phyloP scores from a whole-genome alignment of 768 basidiomycete genomes.

The Leccinum disarticulatum region DNA sequence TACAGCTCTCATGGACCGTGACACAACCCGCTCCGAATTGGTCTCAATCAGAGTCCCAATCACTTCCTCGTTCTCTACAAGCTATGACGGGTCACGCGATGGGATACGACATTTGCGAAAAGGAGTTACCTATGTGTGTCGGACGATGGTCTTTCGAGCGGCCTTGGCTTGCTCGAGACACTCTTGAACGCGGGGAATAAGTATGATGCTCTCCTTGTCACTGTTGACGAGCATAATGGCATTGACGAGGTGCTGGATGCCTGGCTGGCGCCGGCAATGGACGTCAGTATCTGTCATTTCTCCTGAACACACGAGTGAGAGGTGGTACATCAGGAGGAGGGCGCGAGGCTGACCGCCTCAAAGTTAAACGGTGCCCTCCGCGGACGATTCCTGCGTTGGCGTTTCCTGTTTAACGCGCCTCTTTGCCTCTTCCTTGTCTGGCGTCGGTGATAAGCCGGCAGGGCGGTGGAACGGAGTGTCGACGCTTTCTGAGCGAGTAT shows the following conservation, averaged over 20 bases:
- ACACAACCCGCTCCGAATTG: constrained; percentile 82
- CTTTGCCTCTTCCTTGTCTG: constrained; percentile 47
- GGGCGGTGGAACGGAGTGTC: constrained; percentile 12
- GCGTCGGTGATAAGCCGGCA: not conserved
- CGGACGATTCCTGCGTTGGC: constrained; percentile 37
- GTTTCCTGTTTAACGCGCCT: no score
- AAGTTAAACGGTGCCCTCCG: constrained; percentile 78
- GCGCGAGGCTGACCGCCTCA: constrained; percentile 53
- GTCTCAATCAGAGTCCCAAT: constrained; percentile 94
- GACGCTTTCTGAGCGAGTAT: constrained; percentile 19
- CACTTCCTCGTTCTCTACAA: constrained; percentile 91
- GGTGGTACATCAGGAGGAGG: not conserved
- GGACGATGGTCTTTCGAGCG: constrained; percentile 73
- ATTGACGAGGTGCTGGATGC: constrained; percentile 87
- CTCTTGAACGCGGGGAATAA: constrained; percentile 82
- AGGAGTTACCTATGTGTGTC: constrained; percentile 74
- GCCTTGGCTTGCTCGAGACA: constrained; percentile 77
- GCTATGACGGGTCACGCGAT: constrained; percentile 40
- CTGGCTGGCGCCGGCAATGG: constrained; percentile 88
- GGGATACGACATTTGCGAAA: not conserved
- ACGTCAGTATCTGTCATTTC: constrained; percentile 81
- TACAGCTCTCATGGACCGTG: constrained; percentile 46
- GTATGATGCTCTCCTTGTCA: constrained; percentile 70
- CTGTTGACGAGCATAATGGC: constrained; percentile 91
- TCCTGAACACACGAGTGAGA: constrained; percentile 51